Base-by-base conservation (phyloP, 73 alveolate genomes). In the Tetrahymena thermophila region DNA sequence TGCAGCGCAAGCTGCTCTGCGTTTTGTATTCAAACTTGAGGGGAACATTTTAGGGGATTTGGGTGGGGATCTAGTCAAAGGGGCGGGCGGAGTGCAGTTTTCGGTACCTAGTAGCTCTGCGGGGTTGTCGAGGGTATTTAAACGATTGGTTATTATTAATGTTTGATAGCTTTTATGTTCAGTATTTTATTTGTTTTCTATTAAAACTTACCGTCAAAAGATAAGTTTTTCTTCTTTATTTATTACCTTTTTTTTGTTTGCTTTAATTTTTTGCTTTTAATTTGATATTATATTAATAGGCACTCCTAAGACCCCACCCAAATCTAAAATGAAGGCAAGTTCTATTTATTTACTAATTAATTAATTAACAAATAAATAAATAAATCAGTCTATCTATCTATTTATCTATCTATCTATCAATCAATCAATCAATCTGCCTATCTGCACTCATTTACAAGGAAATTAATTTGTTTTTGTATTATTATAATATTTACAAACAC, bases 1-100 rank as follows among this genome's bases (percentile, higher is more conserved):
- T 71, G 89, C 89, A 71, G 89, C 35, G 89, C 89, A 71, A 71
- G 89, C 89, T 71, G 89, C 89, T 71, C 89, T 71, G 31, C 89
- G 89, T 71, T 71, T 71, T 71, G 89, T 71, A 71, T 71, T 71
- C n/a, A 71, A n/a, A 8, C 89, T 71, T 71, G 89, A 71, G 89
- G 89, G 89, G 89, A 71, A 71, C 89, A 71, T 71, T 50, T 50
- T 71, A 3, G 89, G 89, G 89, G 42, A 4, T 11, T n/a, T 28
- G 89, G 89, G 89, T 71, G 89, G 89, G 89, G 89, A 71, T 71
- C 89, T 71, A 71, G 89, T 71, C 89, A 71, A 71, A 71, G 89
- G 89, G 89, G 89, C 89, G 89, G 37, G 89, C 38, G 21, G 4
- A 23, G 37, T n/a, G 89, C 89, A 71, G 89, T 71, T 71, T 28